A percentile compares a stretch with the other conserved stretches of the same genome.
Conservation (phyloP, 202 grass and related monocot genomes). For the Cymbopogon flexuosus region DNA sequence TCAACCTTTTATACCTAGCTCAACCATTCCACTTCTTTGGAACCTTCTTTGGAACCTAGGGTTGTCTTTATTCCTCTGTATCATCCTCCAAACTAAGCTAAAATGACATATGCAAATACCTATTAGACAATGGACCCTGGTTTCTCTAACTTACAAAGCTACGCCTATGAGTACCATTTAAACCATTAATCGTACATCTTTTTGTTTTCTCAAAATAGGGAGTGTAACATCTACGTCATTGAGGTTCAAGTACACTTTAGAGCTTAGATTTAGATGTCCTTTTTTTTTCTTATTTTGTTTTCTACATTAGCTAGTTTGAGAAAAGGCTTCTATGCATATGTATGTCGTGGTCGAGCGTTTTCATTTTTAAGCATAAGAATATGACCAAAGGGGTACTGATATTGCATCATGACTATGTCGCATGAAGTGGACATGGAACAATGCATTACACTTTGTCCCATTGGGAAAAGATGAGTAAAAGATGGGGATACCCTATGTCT, state of each 20-base stretch:
- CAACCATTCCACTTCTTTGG: too few species aligned
- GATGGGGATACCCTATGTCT: constrained; percentile 40
- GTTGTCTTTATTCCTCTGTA: too few species aligned
- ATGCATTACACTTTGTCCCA: neutral
- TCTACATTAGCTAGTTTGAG: neutral
- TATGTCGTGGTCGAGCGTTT: neutral
- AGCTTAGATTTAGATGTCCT: neutral
- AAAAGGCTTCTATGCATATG: neutral
- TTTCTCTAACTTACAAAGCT: too few species aligned
- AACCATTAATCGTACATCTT: neutral
- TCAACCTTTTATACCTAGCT: too few species aligned
- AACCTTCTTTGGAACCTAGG: too few species aligned
- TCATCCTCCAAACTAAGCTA: too few species aligned
- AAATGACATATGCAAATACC: too few species aligned
- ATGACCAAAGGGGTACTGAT: neutral
- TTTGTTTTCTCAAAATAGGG: neutral
- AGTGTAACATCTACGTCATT: neutral
- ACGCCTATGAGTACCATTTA: neutral
- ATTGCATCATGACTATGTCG: neutral
- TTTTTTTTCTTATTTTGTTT: neutral
- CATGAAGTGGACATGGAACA: constrained; percentile 21
- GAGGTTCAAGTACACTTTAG: neutral
- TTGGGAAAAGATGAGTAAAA: constrained; percentile 23
- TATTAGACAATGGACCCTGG: too few species aligned
- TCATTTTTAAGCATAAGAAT: neutral